phyloP scores from a whole-genome alignment of 352 stramenopile species.

The Globisporangium lucens region DNA sequence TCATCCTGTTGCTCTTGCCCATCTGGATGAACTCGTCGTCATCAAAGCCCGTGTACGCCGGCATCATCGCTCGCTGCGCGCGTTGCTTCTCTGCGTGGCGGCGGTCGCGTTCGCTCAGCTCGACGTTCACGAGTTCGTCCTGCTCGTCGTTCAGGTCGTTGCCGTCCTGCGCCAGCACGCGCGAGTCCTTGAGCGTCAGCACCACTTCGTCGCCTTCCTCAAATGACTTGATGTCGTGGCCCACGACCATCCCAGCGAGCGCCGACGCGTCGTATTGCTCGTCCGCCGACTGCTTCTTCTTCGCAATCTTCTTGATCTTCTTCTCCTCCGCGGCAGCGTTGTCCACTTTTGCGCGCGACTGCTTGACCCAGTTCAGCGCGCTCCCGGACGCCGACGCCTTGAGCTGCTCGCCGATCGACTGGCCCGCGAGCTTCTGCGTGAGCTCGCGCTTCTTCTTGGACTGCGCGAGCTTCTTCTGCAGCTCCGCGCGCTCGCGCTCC shows the following conservation, averaged over 20 bases:
- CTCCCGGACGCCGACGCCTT: slow-evolving; percentile 26
- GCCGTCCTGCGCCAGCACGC: slow-evolving; percentile 79
- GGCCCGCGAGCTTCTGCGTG: slow-evolving; percentile 59
- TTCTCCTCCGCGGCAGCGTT: background rate
- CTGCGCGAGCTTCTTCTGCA: slow-evolving; percentile 59
- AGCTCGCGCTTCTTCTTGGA: slow-evolving; percentile 72
- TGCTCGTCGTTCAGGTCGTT: slow-evolving; percentile 79
- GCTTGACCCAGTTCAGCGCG: slow-evolving; percentile 76
- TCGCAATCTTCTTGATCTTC: slow-evolving; percentile 11
- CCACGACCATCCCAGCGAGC: slow-evolving; percentile 88
- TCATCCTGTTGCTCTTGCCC: slow-evolving; percentile 27
- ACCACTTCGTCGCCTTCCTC: slow-evolving; percentile 91
- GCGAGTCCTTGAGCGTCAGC: slow-evolving; percentile 92
- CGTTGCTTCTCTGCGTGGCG: slow-evolving; percentile 39
- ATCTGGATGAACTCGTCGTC: slow-evolving; percentile 96
- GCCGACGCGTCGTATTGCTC: slow-evolving; percentile 64
- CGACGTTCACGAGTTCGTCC: slow-evolving; percentile 85
- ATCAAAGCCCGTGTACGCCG: slow-evolving; percentile 94
- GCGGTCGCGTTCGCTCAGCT: slow-evolving; percentile 71
- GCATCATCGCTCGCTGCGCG: slow-evolving; percentile 46
- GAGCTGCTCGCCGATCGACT: slow-evolving; percentile 76
- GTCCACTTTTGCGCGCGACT: slow-evolving; percentile 28
- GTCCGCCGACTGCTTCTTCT: slow-evolving; percentile 15
- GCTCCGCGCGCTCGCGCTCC: slow-evolving; percentile 39
- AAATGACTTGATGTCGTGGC: slow-evolving; percentile 85